A percentile compares a stretch with the other conserved stretches of the same genome.
Conservation (phyloP, 805 yeast genomes). For the Saturnispora kantuleensis region DNA sequence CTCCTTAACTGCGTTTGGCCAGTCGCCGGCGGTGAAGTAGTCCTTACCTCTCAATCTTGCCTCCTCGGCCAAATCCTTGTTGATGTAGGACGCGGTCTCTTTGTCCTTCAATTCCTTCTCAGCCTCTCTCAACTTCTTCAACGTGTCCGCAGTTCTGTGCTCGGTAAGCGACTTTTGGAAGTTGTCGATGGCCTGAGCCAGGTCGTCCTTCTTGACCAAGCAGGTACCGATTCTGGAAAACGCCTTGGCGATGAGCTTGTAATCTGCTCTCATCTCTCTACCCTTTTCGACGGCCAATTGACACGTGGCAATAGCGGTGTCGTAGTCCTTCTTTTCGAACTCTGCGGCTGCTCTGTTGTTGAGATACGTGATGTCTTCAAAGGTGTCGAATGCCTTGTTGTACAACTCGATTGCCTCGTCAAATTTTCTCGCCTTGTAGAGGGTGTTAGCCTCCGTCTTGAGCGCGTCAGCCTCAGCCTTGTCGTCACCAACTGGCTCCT, state of each 20-base stretch:
- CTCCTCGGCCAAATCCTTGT: conserved; percentile 89
- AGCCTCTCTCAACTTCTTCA: conserved; percentile 75
- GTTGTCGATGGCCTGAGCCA: conserved; percentile 60
- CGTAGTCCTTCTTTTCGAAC: conserved; percentile 88
- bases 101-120: conserved; percentile 76
- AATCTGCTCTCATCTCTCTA: conserved; percentile 83
- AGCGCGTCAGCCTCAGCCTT: conserved; percentile 53
- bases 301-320: conserved; percentile 74
- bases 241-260: conserved; percentile 84
- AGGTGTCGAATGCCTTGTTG: conserved; percentile 73
- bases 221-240: conserved; percentile 84
- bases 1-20: conserved; percentile 94
- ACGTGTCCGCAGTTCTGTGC: conserved; percentile 90
- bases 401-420: conserved; percentile 88
- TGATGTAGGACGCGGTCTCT: conserved; percentile 71
- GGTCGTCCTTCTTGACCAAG: conserved; percentile 66
- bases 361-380: conserved; percentile 81
- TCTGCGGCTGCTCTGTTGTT: conserved; percentile 98
- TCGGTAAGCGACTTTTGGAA: conserved; percentile 92
- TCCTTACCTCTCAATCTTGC: conserved; percentile 92
- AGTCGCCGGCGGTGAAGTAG: conserved; percentile 78
- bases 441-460: conserved; percentile 77
- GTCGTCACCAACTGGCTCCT: conserved; percentile 11
- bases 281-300: conserved; percentile 80
- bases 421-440: conserved; percentile 79